Evolutionary conservation across 306 rosid species (phyloP).

Genomic region (Corylus heterophylla): DNA sequence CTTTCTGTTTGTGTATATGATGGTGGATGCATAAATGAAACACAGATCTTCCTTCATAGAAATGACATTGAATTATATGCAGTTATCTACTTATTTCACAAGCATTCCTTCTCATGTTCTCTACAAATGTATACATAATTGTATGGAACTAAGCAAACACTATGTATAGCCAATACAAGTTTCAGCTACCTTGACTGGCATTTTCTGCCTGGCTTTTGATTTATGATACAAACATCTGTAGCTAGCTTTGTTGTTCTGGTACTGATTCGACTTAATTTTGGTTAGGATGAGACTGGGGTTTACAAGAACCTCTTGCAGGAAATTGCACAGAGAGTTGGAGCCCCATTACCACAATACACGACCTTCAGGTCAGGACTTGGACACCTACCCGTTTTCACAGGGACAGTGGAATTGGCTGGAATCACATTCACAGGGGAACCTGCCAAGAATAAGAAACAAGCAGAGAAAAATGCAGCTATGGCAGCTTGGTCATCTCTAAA

Average conservation of each 20-base stretch:
- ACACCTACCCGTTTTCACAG: constrained; percentile 94
- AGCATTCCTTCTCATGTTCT: background rate
- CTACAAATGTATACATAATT: background rate
- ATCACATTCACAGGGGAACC: constrained; percentile 92
- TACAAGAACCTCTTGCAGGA: constrained; percentile 98
- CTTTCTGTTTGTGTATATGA: background rate
- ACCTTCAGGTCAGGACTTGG: constrained; percentile 96
- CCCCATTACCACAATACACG: constrained; percentile 93
- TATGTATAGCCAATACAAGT: background rate
- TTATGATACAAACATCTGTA: background rate
- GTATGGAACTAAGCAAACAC: background rate
- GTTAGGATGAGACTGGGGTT: constrained; percentile 96
- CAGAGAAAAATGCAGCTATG: constrained; percentile 99
- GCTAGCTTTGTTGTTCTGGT: constrained; percentile 13
- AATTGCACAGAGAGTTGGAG: constrained; percentile 96
- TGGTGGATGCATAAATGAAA: background rate
- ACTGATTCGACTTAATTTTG: constrained; percentile 27
- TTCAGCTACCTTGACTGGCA: background rate
- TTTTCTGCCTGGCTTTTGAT: background rate
- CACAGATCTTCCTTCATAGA: background rate
- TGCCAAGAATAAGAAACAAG: constrained; percentile 97
- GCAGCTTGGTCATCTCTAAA: constrained; percentile 98
- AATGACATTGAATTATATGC: background rate
- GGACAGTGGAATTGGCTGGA: constrained; percentile 91
- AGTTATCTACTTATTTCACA: background rate